Evolutionary conservation across 768 basidiomycete genomes (phyloP), one percentile per base, ranked within the genome.

Genomic region (Sporobolomyces phaffii): DNA sequence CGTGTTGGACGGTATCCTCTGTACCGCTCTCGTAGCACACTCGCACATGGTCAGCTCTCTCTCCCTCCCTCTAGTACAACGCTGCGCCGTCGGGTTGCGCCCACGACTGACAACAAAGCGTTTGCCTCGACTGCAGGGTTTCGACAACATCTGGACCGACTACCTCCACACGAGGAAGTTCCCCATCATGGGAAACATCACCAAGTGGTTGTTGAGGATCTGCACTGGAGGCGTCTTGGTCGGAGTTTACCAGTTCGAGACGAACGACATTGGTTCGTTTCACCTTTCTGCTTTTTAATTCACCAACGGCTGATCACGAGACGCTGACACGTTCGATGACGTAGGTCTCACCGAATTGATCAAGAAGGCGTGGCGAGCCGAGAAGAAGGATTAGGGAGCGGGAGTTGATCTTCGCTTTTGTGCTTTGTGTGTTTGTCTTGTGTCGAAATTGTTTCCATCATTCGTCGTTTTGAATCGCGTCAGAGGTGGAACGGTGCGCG

Each of bases 191-290:
- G 92, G 90, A 15, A 84, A 81, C 1, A 60, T 86, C 50, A 73
- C 78, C 17, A 84, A 81, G n/a, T 98, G 94, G 94, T 77, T 81
- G 11, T 81, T 97, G 61, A 83, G 91, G 51, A 78, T 84, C 9
- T 80, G 85, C 8, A 97, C 96, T 33, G 84, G 86, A 43, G 90
- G 86, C 26, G 85, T 88, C 7, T 82, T 92, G 57, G 85, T 91
- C 49, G 94, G 96, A 20, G 84, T 97, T 9, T 99, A 96, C 80
- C 88, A 96, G 78, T 97, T 98, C 82, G 97, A 98, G 81, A 97
- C 96, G 47, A 91, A 94, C 76, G 94, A 98, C 77, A 86, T 99
- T 69, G 93, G 96, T 96, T 73, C 72, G 89, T 82, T 36, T 24
- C 24, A 43, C 52, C 20, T n/a, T 22, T 33, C 7, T 20, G 20